These are phyloP conservation scores for Mycosarcoma mackinlayi DNA, from an alignment of 1,284 basidiomycete species.

Conservation along the genomic window DNA sequence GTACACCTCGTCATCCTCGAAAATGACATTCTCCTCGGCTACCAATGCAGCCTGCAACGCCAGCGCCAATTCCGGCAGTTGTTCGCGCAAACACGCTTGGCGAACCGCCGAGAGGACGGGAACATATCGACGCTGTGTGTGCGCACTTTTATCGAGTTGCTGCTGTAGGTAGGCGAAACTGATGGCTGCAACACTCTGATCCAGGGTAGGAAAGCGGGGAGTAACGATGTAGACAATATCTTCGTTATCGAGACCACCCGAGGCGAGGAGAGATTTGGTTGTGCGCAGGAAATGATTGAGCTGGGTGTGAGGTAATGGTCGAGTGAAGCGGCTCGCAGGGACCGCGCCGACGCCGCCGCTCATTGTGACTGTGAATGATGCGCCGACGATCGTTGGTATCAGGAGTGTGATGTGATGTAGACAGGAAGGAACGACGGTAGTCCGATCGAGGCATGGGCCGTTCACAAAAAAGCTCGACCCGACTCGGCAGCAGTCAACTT, in stretches of 20 bases:
- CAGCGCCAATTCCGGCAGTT: conserved; percentile 21
- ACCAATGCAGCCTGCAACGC: conserved; percentile 40
- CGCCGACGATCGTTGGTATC: neutral
- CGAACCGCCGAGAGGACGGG: conserved; percentile 30
- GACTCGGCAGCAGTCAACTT: conserved; percentile 5
- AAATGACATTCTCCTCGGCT: conserved; percentile 31
- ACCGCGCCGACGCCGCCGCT: conserved; percentile 31
- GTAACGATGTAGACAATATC: conserved; percentile 47
- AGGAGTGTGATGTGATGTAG: neutral
- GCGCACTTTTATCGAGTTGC: conserved; percentile 8
- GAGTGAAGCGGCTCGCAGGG: conserved; percentile 22
- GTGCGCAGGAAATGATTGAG: conserved; percentile 46
- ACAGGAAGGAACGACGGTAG: too few species aligned
- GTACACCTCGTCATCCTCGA: conserved; percentile 43
- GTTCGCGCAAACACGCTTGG: neutral
- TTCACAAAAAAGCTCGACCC: conserved; percentile 2
- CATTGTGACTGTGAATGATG: conserved; percentile 5
- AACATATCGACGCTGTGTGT: conserved; percentile 40
- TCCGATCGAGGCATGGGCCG: too few species aligned
- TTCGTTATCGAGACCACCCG: conserved; percentile 41
- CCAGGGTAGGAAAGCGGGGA: conserved; percentile 18
- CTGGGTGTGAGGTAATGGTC: conserved; percentile 37
- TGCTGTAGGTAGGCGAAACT: conserved; percentile 33
- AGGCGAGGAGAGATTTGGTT: conserved; percentile 40
- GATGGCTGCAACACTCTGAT: conserved; percentile 37